Percentiles rank a stretch among this genome's conserved stretches.
phyloP scores from a whole-genome alignment of 805 yeast genomes.

The Cyberlindnera subsufficiens region DNA sequence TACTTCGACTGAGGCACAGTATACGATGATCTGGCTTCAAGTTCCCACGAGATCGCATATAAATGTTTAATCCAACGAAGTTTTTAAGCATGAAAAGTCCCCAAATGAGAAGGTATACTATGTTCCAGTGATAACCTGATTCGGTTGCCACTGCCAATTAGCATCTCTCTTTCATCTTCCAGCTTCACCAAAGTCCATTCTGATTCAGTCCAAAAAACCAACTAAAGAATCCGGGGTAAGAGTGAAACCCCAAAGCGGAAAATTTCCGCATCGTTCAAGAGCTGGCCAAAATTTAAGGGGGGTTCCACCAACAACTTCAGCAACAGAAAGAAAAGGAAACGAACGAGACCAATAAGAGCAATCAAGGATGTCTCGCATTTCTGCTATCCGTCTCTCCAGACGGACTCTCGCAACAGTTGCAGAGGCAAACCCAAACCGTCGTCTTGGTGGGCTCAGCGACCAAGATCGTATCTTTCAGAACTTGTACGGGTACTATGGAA shows the following conservation, averaged over 20 bases:
- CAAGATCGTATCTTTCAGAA: slow-evolving; percentile 86
- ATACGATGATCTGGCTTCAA: too few species aligned
- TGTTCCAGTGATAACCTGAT: too few species aligned
- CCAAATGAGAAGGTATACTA: too few species aligned
- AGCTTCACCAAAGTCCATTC: too few species aligned
- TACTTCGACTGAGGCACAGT: too few species aligned
- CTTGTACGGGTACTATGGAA: slow-evolving; percentile 69
- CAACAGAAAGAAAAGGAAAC: background rate
- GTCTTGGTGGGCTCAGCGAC: slow-evolving; percentile 73
- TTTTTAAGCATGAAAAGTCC: too few species aligned
- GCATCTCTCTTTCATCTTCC: too few species aligned
- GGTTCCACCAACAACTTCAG: background rate
- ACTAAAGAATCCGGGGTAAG: too few species aligned
- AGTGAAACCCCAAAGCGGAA: background rate
- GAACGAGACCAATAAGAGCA: background rate
- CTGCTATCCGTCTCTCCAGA: background rate
- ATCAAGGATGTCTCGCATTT: background rate
- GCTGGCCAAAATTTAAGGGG: background rate
- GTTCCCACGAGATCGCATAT: too few species aligned
- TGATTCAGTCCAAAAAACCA: too few species aligned
- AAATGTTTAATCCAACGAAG: too few species aligned
- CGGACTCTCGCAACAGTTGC: slow-evolving; percentile 34
- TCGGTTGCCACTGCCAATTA: too few species aligned
- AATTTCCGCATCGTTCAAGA: background rate
- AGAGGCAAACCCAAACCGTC: slow-evolving; percentile 42